A percentile compares a stretch with the other conserved stretches of the same genome.
phyloP scores from a whole-genome alignment of 208 protist genomes.

The Porcisia deanei region DNA sequence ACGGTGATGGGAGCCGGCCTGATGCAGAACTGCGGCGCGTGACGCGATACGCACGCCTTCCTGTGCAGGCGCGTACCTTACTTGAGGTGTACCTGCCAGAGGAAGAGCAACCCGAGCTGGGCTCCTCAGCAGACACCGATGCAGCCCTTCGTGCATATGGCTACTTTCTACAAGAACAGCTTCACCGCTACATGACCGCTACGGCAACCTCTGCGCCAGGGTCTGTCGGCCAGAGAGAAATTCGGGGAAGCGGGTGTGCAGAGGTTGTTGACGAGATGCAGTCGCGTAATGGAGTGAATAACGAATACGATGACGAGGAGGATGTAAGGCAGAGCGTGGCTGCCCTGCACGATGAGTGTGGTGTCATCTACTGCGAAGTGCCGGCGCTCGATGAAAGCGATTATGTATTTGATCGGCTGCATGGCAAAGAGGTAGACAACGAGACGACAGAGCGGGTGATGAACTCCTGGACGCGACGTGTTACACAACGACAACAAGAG shows the following conservation, averaged over 20 bases:
- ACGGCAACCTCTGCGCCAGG: neutral
- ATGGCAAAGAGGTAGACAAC: slow-evolving; percentile 44
- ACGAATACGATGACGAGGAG: slow-evolving; percentile 3
- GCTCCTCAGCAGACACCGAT: slow-evolving; percentile 1
- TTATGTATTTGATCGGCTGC: slow-evolving; percentile 59
- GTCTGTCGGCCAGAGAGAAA: neutral
- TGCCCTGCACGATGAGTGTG: slow-evolving; percentile 35
- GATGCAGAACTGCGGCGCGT: slow-evolving; percentile 26
- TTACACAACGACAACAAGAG: slow-evolving; percentile 6
- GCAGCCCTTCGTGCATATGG: slow-evolving; percentile 32
- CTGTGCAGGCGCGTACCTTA: slow-evolving; percentile 51
- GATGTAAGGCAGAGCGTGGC: slow-evolving; percentile 12
- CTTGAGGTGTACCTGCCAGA: slow-evolving; percentile 64
- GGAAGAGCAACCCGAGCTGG: slow-evolving; percentile 27
- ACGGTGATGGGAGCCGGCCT: slow-evolving; percentile 27
- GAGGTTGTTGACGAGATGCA: neutral
- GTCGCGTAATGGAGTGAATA: neutral
- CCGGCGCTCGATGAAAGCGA: slow-evolving; percentile 51
- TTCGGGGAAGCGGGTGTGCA: neutral
- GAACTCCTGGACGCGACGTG: slow-evolving; percentile 55
- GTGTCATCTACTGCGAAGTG: slow-evolving; percentile 71
- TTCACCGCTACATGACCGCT: slow-evolving; percentile 23
- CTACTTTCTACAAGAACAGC: slow-evolving; percentile 35
- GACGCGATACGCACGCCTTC: slow-evolving; percentile 46
- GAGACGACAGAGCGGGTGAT: slow-evolving; percentile 47